These are phyloP conservation scores for Saccharomyces cerevisiae DNA, from an alignment of 805 yeast genomes.

Conservation along the genomic window DNA sequence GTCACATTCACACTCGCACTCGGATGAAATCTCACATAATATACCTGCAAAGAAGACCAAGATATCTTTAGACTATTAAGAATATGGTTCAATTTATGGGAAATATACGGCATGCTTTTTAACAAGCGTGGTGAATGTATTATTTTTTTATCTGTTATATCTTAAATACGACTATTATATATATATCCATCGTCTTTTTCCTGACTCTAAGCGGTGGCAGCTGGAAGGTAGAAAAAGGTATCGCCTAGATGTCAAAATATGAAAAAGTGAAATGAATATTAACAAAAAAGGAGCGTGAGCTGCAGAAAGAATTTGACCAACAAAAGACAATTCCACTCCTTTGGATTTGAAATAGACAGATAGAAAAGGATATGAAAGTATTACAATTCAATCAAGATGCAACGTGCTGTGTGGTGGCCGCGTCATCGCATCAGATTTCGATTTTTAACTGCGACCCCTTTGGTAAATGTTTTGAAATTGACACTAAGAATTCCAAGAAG, in stretches of 20 bases:
- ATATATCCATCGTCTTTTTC: not conserved
- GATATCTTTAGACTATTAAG: slow-evolving; percentile 11
- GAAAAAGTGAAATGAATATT: not conserved
- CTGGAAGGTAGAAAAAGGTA: not conserved
- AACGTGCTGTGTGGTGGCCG: slow-evolving; percentile 64
- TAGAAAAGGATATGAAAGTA: slow-evolving; percentile 29
- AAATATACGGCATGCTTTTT: not conserved
- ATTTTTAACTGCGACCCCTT: slow-evolving; percentile 86
- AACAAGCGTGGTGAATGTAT: not conserved
- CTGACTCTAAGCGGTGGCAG: not conserved
- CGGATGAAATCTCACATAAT: not conserved
- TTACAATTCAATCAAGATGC: slow-evolving; percentile 87
- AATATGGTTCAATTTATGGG: not conserved
- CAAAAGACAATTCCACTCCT: not conserved
- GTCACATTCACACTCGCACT: slow-evolving; percentile 5
- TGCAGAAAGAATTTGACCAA: not conserved
- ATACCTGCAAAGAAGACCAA: slow-evolving; percentile 6
- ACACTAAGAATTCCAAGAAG: slow-evolving; percentile 11
- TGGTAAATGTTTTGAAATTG: slow-evolving; percentile 57
- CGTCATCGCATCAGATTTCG: slow-evolving; percentile 54
- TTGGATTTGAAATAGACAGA: not conserved
- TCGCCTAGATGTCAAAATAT: not conserved
- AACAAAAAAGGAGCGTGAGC: not conserved
- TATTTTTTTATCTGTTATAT: not conserved
- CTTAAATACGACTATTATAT: not conserved